Percentiles rank a stretch among this genome's conserved stretches.
Evolutionary conservation across 352 stramenopile species (phyloP).

Genomic region (Phytophthora hibernalis): DNA sequence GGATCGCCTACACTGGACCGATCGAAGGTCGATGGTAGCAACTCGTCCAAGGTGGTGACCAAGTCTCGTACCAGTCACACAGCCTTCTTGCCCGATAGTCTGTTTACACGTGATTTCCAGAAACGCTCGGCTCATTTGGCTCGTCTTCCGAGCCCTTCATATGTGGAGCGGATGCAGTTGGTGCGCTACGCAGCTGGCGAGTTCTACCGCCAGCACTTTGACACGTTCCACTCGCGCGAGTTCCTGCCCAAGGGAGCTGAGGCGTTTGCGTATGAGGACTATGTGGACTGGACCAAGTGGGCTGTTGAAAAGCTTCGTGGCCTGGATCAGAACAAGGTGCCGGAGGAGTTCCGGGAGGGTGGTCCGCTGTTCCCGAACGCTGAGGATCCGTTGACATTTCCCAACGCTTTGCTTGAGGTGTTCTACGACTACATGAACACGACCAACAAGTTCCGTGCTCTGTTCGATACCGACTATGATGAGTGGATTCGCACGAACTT

Average conservation of each 20-base stretch:
- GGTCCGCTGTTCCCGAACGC: slow-evolving; percentile 65
- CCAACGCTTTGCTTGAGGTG: slow-evolving; percentile 64
- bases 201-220: slow-evolving; percentile 87
- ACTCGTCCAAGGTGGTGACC: slow-evolving; percentile 68
- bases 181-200: slow-evolving; percentile 81
- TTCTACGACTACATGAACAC: slow-evolving; percentile 63
- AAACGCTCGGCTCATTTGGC: slow-evolving; percentile 64
- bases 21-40: slow-evolving; percentile 75
- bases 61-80: slow-evolving; percentile 83
- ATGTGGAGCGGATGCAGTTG: slow-evolving; percentile 75
- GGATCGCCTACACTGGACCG: slow-evolving; percentile 61
- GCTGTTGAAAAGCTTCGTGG: slow-evolving; percentile 54
- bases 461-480: slow-evolving; percentile 61
- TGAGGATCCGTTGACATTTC: slow-evolving; percentile 61
- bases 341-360: slow-evolving; percentile 66
- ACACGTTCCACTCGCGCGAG: slow-evolving; percentile 82
- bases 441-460: slow-evolving; percentile 67
- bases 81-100: slow-evolving; percentile 71
- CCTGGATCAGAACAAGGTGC: slow-evolving; percentile 51
- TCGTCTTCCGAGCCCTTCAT: slow-evolving; percentile 74
- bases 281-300: slow-evolving; percentile 72
- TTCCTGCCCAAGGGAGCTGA: slow-evolving; percentile 64
- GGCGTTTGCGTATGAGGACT: slow-evolving; percentile 59
- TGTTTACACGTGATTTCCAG: slow-evolving; percentile 79
- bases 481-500: slow-evolving; percentile 74